Base-by-base conservation (phyloP, 2,329 filamentous ascomycete genomes). In the Microdochium nivale region DNA sequence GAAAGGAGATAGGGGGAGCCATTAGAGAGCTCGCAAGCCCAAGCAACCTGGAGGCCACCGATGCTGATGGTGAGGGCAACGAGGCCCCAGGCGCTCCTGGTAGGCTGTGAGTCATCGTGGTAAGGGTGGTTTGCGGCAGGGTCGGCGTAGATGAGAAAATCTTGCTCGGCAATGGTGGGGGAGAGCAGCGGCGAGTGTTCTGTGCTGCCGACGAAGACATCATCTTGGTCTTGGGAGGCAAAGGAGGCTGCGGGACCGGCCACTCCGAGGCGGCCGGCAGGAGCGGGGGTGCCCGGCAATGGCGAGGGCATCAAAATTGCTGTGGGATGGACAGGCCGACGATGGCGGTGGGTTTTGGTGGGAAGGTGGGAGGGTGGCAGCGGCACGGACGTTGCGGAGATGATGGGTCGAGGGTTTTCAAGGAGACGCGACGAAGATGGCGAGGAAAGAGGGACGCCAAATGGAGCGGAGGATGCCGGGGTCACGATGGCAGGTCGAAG, bases 11-110 rank as follows among this genome's bases (percentile, higher is more conserved):
- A 94, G 5, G 88, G 88, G 50, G 92, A 96, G 60, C 91, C 91
- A 72, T 95, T 92, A 51, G 90, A 95, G 43, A 96, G 77, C 68
- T 97, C 92, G 43, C 96, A 90, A 1, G 91, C 91, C 92, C 92
- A 97, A 25, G 92, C 90, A 59, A 97, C 87, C 70, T 97, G 92
- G 55, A 97, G 74, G 24, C 89, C 92, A 54, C 89, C 89, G 59
- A 96, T 88, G 64, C 88, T 84, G 55, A 96, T 76, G 7, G 92
- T 96, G 67, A 97, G 73, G 55, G 96, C 73, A 58, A 95, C 80
- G 60, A 97, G 75, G 68, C 95, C 95, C 83, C 86, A 90, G 47
- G 84, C 74, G 67, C 87, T 91, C 76, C 91, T 95, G 24, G 86
- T 86, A 54, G 80, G 76, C 61, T 90, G 78, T 51, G 69, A 74